A percentile compares a stretch with the other conserved stretches of the same genome.
These are phyloP conservation scores for Amaranthus hypochondriacus DNA, from an alignment of 148 eudicot genomes.

Conservation along the genomic window DNA sequence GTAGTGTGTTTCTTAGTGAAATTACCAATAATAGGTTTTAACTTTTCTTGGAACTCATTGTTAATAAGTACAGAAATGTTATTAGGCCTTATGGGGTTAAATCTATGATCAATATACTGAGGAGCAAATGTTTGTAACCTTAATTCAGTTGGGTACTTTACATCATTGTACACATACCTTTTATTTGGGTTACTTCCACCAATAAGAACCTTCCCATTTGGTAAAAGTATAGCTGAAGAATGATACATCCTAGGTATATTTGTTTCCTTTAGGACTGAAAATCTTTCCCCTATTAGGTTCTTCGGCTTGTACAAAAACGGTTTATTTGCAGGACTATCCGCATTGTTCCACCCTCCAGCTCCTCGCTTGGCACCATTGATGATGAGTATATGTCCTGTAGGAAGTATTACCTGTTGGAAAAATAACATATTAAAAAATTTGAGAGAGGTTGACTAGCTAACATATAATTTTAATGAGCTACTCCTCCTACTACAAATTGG, in stretches of 20 bases:
- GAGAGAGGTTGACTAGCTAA: too few relatives aligned
- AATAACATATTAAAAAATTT: too few relatives aligned
- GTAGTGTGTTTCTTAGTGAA: neutral
- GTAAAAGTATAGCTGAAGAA: slow-evolving; percentile 54
- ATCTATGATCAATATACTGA: slow-evolving; percentile 27
- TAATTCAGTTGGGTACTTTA: slow-evolving; percentile 54
- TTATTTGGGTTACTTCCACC: slow-evolving; percentile 55
- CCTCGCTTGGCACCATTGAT: slow-evolving; percentile 55
- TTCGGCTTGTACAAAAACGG: slow-evolving; percentile 49
- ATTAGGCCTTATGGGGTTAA: slow-evolving; percentile 31
- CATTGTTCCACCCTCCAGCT: slow-evolving; percentile 40
- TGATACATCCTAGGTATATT: slow-evolving; percentile 58
- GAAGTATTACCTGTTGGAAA: slow-evolving; percentile 26
- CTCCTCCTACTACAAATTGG: too few relatives aligned
- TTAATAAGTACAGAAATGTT: slow-evolving; percentile 17
- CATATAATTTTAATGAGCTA: too few relatives aligned
- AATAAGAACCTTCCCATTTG: slow-evolving; percentile 53
- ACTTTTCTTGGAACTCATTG: neutral
- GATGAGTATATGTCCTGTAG: slow-evolving; percentile 45
- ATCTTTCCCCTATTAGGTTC: slow-evolving; percentile 30
- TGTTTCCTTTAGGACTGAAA: slow-evolving; percentile 31
- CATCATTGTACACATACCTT: slow-evolving; percentile 34
- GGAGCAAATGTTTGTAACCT: slow-evolving; percentile 54
- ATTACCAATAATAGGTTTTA: neutral
- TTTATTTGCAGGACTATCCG: slow-evolving; percentile 32